Evolutionary conservation across 179 eudicot genomes (phyloP).

Genomic region (Spinacia oleracea): DNA sequence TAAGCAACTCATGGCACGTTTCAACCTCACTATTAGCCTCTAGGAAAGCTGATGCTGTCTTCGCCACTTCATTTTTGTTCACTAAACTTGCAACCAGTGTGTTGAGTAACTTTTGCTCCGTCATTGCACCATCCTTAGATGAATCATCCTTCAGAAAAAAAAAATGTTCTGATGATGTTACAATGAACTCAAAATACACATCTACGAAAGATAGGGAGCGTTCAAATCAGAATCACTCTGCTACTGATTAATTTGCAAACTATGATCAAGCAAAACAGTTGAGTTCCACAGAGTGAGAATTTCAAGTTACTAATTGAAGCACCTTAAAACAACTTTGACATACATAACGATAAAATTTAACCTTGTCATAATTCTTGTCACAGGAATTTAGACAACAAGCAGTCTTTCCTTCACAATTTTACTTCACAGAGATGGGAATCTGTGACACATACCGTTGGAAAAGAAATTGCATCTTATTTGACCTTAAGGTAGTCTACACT

Average conservation of each 20-base stretch:
- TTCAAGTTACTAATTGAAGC: neutral
- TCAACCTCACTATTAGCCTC: slow-evolving; percentile 62
- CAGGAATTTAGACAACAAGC: neutral
- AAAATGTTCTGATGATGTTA: neutral
- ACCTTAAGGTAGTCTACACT: neutral
- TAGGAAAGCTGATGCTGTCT: slow-evolving; percentile 58
- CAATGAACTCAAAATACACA: neutral
- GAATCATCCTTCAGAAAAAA: slow-evolving; percentile 47
- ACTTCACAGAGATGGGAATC: neutral
- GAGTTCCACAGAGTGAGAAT: neutral
- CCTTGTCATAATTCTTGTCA: neutral
- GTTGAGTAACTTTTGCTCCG: slow-evolving; percentile 55
- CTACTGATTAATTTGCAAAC: neutral
- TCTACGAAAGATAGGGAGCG: no score
- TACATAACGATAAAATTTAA: neutral
- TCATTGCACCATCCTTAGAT: slow-evolving; percentile 30
- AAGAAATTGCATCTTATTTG: neutral
- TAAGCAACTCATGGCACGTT: slow-evolving; percentile 53
- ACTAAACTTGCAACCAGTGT: slow-evolving; percentile 54
- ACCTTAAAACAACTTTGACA: neutral
- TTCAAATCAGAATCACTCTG: no score
- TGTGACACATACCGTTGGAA: no score
- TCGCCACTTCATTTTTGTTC: slow-evolving; percentile 50
- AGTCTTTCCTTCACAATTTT: neutral
- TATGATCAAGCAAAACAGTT: slow-evolving; percentile 7